Evolutionary conservation across 495 filamentous ascomycete species (phyloP), one percentile per base, ranked within the genome.

Genomic region (Gamarada debralockiae): DNA sequence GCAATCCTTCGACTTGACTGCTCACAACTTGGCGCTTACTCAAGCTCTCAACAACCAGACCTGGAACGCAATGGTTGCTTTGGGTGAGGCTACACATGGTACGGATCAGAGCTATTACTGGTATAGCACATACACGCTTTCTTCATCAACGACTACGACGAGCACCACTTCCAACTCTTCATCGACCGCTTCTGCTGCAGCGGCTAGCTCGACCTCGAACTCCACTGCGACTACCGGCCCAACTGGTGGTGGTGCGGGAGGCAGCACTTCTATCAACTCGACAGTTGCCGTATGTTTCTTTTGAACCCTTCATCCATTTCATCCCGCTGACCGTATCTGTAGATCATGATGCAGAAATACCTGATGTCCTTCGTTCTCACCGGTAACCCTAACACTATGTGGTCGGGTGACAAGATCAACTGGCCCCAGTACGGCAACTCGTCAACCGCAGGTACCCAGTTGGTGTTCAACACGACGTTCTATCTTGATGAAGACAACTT

Each of bases 21-120:
- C 65, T 6, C 61, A 69, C 25, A 57, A 66, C 39, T 52, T 65
- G 10, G 67, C 67, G 3, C 48, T 65, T 5, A 69, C 67, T 12
- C 60, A 62, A 10, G 65, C 65, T 10, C 38, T 67, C 15, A 51
- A 62, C 38, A 66, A 69, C 41, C 49, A 68, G 18, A 69, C 67
- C 8, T 69, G 65, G 67, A 69, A 67, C 41, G 65, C 63, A 0
- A 46, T 56, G 53, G 65, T 67, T 31, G 57, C 53, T 20, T 51
- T 69, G 6, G 61, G 46, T 14, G 13, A 56, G 9, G 67, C 67
- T 21, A 65, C 63, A 1, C 67, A 70, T 44, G 67, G 67, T 1
- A 70, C 67, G 12, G 65, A 70, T 40, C 62, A 68, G 51, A 61
- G 54, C 21, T 70, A 68, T 48, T 66, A 68, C 49, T 70, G 53